phyloP scores from a whole-genome alignment of 75 land plant genomes.

The Azolla pinnata region DNA sequence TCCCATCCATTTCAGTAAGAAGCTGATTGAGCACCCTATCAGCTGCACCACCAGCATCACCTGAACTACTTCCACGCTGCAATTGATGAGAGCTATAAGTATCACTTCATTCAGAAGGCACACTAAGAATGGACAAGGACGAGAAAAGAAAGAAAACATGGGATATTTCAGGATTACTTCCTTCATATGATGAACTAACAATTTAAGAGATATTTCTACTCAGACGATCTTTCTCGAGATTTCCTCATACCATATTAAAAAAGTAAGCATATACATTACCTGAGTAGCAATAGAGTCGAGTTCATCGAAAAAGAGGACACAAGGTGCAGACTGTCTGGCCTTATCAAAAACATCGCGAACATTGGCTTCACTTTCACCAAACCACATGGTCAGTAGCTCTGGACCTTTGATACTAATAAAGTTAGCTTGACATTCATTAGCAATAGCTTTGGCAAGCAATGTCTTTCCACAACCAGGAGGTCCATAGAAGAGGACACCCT shows the following conservation, averaged over 20 bases:
- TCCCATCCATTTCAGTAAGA: slow-evolving; percentile 80
- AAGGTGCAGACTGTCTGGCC: slow-evolving; percentile 42
- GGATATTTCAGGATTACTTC: too few species aligned
- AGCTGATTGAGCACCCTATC: slow-evolving; percentile 77
- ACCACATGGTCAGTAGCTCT: slow-evolving; percentile 61
- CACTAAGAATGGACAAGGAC: too few species aligned
- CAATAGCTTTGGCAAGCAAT: slow-evolving; percentile 51
- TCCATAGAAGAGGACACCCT: slow-evolving; percentile 24
- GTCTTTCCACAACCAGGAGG: slow-evolving; percentile 44
- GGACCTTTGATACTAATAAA: slow-evolving; percentile 62
- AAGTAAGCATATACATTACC: too few species aligned
- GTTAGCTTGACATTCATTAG: slow-evolving; percentile 55
- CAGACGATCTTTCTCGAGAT: too few species aligned
- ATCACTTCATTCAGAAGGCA: too few species aligned
- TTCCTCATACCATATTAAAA: too few species aligned
- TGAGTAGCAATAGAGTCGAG: slow-evolving; percentile 33
- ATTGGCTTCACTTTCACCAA: slow-evolving; percentile 64
- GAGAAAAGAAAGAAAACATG: too few species aligned
- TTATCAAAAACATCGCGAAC: slow-evolving; percentile 57
- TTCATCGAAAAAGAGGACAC: slow-evolving; percentile 31
- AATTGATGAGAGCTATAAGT: too few species aligned
- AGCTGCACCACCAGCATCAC: slow-evolving; percentile 86
- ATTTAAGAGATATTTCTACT: too few species aligned
- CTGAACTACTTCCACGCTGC: slow-evolving; percentile 72
- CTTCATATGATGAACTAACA: too few species aligned